phyloP scores from a whole-genome alignment of 164 flowering plant genomes.

The Vitis labrusca region DNA sequence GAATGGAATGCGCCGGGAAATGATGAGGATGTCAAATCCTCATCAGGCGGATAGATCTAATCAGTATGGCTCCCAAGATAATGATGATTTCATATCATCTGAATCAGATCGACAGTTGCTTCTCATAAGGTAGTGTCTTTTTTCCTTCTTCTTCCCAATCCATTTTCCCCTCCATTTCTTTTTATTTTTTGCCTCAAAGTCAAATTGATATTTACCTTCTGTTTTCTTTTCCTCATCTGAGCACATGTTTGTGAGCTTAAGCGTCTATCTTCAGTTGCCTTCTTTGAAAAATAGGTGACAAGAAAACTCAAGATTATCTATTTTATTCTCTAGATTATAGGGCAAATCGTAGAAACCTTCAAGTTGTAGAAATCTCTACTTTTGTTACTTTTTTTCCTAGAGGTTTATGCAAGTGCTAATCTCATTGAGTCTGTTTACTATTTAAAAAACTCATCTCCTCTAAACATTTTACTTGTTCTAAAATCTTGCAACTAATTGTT shows the following conservation, averaged over 20 bases:
- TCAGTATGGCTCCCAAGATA: slow-evolving; percentile 39
- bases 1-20: slow-evolving; percentile 66
- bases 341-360: neutral
- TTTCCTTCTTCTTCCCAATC: neutral
- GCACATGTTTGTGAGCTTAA: neutral
- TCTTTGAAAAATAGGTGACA: neutral
- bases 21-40: slow-evolving; percentile 67
- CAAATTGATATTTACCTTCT: neutral
- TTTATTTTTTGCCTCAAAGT: neutral
- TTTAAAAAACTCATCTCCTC: no score
- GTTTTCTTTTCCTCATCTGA: neutral
- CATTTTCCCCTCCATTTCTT: neutral
- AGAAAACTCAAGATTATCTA: neutral
- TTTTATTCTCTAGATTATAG: neutral
- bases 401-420: no score
- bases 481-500: no score
- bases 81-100: slow-evolving; percentile 78
- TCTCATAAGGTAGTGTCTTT: slow-evolving; percentile 59
- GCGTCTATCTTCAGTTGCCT: neutral
- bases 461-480: no score
- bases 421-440: no score
- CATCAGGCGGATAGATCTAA: slow-evolving; percentile 43
- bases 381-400: no score
- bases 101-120: slow-evolving; percentile 87
- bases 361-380: neutral